Evolutionary conservation across 257 asterid genomes (phyloP).

Genomic region (Osmanthus fragrans): DNA sequence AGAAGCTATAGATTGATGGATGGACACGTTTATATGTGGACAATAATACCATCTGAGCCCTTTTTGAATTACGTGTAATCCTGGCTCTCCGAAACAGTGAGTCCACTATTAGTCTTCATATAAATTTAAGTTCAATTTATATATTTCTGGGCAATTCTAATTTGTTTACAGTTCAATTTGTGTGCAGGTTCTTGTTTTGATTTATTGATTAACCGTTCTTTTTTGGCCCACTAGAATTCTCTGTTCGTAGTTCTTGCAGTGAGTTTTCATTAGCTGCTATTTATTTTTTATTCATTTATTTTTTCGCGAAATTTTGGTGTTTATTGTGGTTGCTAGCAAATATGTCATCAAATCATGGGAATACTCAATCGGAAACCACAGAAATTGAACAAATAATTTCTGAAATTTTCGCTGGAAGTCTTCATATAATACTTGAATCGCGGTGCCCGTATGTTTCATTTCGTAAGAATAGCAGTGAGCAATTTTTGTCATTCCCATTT

Average conservation of each 20-base stretch:
- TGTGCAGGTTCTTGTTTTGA: neutral
- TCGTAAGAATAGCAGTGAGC: conserved; percentile 79
- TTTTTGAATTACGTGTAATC: neutral
- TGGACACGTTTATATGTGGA: neutral
- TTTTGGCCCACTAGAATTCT: neutral
- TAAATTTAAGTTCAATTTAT: neutral
- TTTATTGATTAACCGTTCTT: neutral
- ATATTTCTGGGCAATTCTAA: neutral
- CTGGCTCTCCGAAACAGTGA: neutral
- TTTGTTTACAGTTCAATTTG: neutral
- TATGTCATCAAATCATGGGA: conserved; percentile 73
- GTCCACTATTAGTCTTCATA: neutral
- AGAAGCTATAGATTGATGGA: neutral
- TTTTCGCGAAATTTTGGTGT: conserved; percentile 4
- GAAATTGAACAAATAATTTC: conserved; percentile 82
- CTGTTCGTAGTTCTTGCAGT: neutral
- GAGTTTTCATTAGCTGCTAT: neutral
- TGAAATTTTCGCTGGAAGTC: conserved; percentile 78
- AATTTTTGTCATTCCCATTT: conserved; percentile 53
- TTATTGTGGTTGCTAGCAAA: conserved; percentile 14
- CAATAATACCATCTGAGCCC: neutral
- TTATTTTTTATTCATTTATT: neutral
- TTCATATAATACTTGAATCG: conserved; percentile 84
- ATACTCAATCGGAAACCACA: conserved; percentile 62
- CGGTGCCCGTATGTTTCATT: conserved; percentile 80